phyloP scores from a whole-genome alignment of 208 protist genomes.

The Sergeia podlipaevii region DNA sequence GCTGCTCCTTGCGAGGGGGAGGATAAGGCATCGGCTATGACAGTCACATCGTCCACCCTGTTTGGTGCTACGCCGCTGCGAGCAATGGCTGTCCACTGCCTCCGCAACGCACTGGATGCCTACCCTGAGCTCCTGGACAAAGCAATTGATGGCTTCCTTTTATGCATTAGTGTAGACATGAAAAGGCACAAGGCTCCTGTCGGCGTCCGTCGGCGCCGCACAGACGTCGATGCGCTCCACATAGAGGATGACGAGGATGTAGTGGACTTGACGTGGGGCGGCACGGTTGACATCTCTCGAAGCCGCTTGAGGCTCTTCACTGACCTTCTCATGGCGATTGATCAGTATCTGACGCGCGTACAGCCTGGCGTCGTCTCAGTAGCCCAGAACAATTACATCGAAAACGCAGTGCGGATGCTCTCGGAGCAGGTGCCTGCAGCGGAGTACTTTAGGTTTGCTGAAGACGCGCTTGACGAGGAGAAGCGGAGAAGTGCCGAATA shows the following conservation, averaged over 20 bases:
- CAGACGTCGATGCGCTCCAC: no score
- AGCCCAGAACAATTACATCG: constrained; percentile 28
- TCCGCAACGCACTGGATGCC: no score
- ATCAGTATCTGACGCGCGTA: constrained; percentile 43
- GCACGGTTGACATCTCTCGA: constrained; percentile 3
- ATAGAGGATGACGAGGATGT: no score
- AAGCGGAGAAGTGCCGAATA: constrained; percentile 24
- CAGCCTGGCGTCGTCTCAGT: constrained; percentile 37
- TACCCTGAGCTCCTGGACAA: no score
- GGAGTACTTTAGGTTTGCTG: constrained; percentile 35
- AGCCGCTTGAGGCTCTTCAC: constrained; percentile 47
- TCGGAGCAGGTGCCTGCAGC: constrained; percentile 11
- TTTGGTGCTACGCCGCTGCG: no score
- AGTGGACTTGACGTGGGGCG: no score
- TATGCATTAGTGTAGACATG: no score
- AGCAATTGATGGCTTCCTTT: no score
- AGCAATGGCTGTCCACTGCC: no score
- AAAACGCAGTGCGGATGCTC: constrained; percentile 23
- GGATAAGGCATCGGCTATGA: no score
- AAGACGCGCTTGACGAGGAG: constrained; percentile 28
- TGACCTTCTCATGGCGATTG: constrained; percentile 32
- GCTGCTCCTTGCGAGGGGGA: no score
- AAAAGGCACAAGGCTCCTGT: neutral
- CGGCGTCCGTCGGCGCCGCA: neutral
- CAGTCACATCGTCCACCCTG: no score